These are phyloP conservation scores for Ceratocystis eucalypticola DNA, from an alignment of 2,329 filamentous ascomycete species.

Conservation along the genomic window DNA sequence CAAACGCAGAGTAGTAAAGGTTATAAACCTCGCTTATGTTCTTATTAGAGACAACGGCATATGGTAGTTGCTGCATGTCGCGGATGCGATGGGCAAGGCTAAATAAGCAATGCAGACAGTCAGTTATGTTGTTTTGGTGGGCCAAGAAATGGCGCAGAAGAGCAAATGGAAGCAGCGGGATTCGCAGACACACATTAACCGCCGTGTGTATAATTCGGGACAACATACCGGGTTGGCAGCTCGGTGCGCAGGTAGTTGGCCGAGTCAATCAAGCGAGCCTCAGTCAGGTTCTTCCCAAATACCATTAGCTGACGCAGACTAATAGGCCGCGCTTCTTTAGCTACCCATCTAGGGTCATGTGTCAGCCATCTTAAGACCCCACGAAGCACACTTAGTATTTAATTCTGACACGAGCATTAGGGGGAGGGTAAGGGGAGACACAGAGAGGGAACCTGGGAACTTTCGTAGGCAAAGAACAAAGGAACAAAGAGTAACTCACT, in stretches of 20 bases:
- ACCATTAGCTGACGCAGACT: conserved; percentile 93
- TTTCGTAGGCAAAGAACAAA: background rate
- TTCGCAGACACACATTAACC: background rate
- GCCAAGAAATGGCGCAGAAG: no score
- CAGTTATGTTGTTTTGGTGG: background rate
- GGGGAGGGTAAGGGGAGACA: background rate
- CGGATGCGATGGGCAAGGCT: conserved; percentile 87
- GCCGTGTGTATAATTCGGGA: background rate
- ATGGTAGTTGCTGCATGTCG: conserved; percentile 93
- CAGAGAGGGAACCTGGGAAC: conserved; percentile 9
- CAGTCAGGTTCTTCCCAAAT: conserved; percentile 85
- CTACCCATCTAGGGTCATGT: conserved; percentile 59
- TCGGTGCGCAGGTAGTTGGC: conserved; percentile 97
- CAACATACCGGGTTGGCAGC: conserved; percentile 60
- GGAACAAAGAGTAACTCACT: conserved; percentile 34
- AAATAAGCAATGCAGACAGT: conserved; percentile 3
- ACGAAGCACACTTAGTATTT: background rate
- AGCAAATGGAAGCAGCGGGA: background rate
- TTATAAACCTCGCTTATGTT: conserved; percentile 94
- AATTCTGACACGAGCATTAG: background rate
- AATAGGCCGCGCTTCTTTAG: conserved; percentile 84
- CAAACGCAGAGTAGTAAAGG: conserved; percentile 93
- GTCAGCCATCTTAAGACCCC: conserved; percentile 20
- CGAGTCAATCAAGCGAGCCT: conserved; percentile 76
- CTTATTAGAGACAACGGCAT: conserved; percentile 87